These are phyloP conservation scores for Talaromyces sp. DNA, from an alignment of 2,329 filamentous ascomycete species.

Conservation along the genomic window DNA sequence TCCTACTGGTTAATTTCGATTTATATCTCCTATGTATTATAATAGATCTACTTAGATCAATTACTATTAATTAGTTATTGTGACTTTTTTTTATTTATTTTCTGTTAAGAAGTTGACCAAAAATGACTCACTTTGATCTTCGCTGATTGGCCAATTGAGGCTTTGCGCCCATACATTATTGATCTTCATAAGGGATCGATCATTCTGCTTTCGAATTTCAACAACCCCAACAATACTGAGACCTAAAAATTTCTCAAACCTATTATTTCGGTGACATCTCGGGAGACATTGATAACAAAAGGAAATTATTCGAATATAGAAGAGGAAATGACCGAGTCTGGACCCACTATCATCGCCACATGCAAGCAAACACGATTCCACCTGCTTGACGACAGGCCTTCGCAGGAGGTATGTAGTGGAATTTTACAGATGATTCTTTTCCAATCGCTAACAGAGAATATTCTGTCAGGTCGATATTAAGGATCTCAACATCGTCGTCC, in stretches of 20 bases:
- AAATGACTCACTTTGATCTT: slow-evolving; percentile 7
- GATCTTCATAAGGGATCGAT: not conserved
- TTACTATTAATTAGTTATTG: not conserved
- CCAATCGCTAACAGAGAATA: not conserved
- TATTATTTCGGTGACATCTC: not conserved
- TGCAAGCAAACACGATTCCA: slow-evolving; percentile 65
- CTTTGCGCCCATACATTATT: no score
- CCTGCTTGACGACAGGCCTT: slow-evolving; percentile 49
- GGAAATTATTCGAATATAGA: not conserved
- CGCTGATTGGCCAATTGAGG: slow-evolving; percentile 3
- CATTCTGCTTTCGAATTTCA: not conserved
- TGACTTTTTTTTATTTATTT: not conserved
- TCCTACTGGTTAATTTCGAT: not conserved
- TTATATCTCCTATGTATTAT: not conserved
- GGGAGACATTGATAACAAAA: not conserved
- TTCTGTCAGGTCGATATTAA: slow-evolving; percentile 59
- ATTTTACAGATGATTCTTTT: not conserved
- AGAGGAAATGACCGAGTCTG: not conserved
- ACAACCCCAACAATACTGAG: not conserved
- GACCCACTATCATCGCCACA: slow-evolving; percentile 48
- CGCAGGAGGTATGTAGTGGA: slow-evolving; percentile 37
- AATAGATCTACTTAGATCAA: not conserved
- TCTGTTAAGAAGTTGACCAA: slow-evolving; percentile 3
- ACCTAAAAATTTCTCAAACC: not conserved
- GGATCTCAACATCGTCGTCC: slow-evolving; percentile 47